Conservation (phyloP, 148 eudicot genomes). For the Salicornia ramosissima region DNA sequence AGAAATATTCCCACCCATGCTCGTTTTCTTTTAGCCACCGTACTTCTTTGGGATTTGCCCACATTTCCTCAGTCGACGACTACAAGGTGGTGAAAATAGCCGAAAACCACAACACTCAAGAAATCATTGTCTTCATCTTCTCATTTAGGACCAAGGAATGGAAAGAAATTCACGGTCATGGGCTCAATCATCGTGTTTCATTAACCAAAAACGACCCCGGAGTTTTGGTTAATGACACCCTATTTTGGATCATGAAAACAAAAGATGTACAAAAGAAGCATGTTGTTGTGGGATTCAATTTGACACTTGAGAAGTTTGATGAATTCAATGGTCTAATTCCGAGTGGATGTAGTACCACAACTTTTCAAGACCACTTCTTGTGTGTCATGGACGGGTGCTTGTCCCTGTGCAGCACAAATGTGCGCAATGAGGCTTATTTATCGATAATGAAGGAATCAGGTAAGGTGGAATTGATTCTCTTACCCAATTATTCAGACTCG, state of each 20-base stretch:
- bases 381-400: slow-evolving; percentile 29
- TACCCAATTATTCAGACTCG: not conserved
- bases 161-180: slow-evolving; percentile 20
- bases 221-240: slow-evolving; percentile 19
- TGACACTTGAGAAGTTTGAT: slow-evolving; percentile 24
- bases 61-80: slow-evolving; percentile 22
- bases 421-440: slow-evolving; percentile 9
- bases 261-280: not conserved
- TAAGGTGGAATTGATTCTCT: slow-evolving; percentile 7
- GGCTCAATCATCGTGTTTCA: slow-evolving; percentile 13
- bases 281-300: slow-evolving; percentile 22
- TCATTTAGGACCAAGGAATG: slow-evolving; percentile 21
- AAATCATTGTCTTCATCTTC: slow-evolving; percentile 13
- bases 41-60: slow-evolving; percentile 27
- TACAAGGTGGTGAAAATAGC: slow-evolving; percentile 28
- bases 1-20: slow-evolving; percentile 9
- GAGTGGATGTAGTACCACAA: not conserved
- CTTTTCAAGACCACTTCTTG: slow-evolving; percentile 19
- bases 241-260: slow-evolving; percentile 25
- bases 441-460: slow-evolving; percentile 23
- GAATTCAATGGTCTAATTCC: slow-evolving; percentile 14
- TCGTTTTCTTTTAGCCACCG: not conserved
- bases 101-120: slow-evolving; percentile 16
- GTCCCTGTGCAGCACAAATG: slow-evolving; percentile 14
- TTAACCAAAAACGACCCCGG: slow-evolving; percentile 21